Evolutionary conservation across 208 protist species (phyloP).

Genomic region (Naegleria gruberi): DNA sequence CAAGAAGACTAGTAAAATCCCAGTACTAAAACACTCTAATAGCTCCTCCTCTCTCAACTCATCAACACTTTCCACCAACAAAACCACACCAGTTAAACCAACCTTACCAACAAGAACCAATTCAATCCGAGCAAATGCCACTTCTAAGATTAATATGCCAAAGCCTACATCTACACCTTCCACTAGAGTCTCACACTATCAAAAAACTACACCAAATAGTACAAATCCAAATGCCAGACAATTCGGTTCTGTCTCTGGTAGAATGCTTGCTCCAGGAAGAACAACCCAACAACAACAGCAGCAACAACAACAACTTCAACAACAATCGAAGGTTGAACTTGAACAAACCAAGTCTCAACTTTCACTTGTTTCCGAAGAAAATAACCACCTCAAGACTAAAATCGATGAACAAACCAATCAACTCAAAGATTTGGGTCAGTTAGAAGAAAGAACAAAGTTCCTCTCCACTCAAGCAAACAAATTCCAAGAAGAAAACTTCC

Average conservation of each 20-base stretch:
- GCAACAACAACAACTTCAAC: neutral
- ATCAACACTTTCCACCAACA: neutral
- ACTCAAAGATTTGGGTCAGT: neutral
- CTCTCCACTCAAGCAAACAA: neutral
- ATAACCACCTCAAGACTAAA: neutral
- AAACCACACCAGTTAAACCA: neutral
- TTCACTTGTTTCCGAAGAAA: neutral
- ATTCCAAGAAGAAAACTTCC: neutral
- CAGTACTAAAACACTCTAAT: neutral
- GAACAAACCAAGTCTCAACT: neutral
- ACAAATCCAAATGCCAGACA: neutral
- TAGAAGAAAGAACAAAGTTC: neutral
- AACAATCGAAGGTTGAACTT: neutral
- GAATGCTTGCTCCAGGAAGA: neutral
- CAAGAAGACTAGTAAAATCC: neutral
- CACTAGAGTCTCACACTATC: neutral
- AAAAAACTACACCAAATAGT: neutral
- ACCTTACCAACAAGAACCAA: neutral
- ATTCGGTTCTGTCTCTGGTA: neutral
- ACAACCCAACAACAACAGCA: neutral
- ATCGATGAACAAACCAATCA: neutral
- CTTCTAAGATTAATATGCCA: neutral
- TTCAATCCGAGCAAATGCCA: neutral
- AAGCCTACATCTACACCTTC: neutral
- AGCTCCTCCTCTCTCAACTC: neutral